These are phyloP conservation scores for Dicorynia guianensis DNA, from an alignment of 306 rosid genomes.

Conservation along the genomic window DNA sequence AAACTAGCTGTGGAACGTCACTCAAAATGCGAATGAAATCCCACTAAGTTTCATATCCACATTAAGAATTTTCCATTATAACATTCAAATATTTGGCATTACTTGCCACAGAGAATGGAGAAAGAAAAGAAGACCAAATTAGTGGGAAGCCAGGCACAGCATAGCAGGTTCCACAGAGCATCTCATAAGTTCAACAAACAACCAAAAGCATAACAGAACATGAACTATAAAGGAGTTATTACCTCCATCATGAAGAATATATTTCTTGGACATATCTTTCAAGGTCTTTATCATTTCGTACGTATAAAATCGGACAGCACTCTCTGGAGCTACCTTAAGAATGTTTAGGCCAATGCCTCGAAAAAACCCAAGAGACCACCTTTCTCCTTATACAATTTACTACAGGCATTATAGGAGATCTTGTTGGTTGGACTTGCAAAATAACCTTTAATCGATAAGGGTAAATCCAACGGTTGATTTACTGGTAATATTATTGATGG, in stretches of 20 bases:
- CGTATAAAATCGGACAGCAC: constrained; percentile 86
- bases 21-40: no score
- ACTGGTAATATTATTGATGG: no score
- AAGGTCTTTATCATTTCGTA: constrained; percentile 76
- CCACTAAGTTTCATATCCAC: no score
- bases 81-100: no score
- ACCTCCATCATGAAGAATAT: constrained; percentile 61
- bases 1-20: no score
- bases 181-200: constrained; percentile 34
- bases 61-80: no score
- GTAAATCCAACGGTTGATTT: no score
- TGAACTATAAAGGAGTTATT: constrained; percentile 14
- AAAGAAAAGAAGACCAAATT: no score
- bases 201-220: constrained; percentile 23
- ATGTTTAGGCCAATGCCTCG: constrained; percentile 95
- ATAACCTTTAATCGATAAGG: constrained; percentile 84
- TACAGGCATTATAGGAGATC: constrained; percentile 71
- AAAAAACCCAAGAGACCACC: constrained; percentile 86
- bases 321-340: constrained; percentile 93
- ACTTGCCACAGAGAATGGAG: no score
- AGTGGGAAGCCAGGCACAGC: no score
- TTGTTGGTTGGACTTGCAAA: constrained; percentile 84
- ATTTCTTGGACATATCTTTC: constrained; percentile 62
- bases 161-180: constrained; percentile 61
- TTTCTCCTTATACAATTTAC: constrained; percentile 66